Evolutionary conservation across 2,329 filamentous ascomycete genomes (phyloP), one percentile per base, ranked within the genome.

Genomic region (Exophiala mesophila): DNA sequence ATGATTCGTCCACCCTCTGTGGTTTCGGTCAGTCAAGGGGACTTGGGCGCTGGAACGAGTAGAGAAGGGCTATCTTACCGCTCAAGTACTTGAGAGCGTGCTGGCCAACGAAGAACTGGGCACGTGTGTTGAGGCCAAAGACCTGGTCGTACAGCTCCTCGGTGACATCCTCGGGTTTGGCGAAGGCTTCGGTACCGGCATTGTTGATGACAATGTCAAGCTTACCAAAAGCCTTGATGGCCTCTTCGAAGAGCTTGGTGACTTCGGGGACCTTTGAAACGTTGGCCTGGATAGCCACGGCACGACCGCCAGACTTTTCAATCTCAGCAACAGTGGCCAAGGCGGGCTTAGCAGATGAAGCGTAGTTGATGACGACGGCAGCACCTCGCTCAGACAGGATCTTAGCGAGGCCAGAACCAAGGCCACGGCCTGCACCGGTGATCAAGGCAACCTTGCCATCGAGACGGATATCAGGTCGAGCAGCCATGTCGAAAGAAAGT

Each of bases 1-100:
- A 77, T 73, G 39, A 77, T 59, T 20, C 73, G 66, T 28, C 73
- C 74, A 49, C 72, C 70, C 38, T 72, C 53, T 55, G 37, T 16
- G 23, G 5, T 9, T 18, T 12, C n/a, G 23, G 20, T 38, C 26
- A 10, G 26, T 50, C 34, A 19, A 32, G 24, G 9, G 4, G 16
- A 37, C 21, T 17, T 26, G 17, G 8, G 28, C 29, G 8, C 12
- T 13, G 18, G 15, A n/a, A 17, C 15, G 23, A n/a, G 15, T 23
- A 15, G 9, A 13, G 20, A 45, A 28, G 16, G 32, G 8, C 17
- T 10, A 18, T 17, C 47, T 49, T 40, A 53, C 50, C 45, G 37
- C 47, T 50, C 29, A 85, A 74, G 64, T 85, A 69, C 65, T 81
- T 82, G 63, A 83, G 80, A 5, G 77, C 84, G 41, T 83, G 79